Evolutionary conservation across 306 rosid genomes (phyloP).

Genomic region (Cucurbita moschata): DNA sequence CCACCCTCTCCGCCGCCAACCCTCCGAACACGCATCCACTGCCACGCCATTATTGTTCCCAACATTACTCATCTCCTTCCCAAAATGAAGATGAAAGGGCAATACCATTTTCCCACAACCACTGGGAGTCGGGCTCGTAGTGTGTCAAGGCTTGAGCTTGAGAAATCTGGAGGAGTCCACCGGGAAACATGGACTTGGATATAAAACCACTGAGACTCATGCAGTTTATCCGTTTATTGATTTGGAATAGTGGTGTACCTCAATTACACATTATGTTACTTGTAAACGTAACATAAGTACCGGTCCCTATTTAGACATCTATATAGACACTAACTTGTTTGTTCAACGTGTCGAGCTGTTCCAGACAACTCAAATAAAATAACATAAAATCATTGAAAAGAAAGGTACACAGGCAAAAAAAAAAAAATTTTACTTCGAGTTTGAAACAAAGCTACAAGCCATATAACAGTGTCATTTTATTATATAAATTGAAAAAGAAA

Average conservation of each 20-base stretch:
- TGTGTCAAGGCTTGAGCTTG: constrained; percentile 32
- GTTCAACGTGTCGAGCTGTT: neutral
- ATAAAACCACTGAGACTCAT: constrained; percentile 26
- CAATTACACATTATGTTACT: neutral
- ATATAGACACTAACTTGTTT: neutral
- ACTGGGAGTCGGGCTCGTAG: constrained; percentile 27
- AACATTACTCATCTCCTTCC: constrained; percentile 27
- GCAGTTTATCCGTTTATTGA: neutral
- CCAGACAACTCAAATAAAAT: neutral
- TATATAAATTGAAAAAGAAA: too few species aligned
- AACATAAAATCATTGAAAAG: neutral
- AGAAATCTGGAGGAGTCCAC: constrained; percentile 37
- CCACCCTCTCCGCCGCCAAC: constrained; percentile 13
- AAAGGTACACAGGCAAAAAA: neutral
- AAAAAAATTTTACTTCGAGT: too few species aligned
- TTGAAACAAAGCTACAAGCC: neutral
- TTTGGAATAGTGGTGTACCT: constrained; percentile 18
- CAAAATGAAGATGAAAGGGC: constrained; percentile 53
- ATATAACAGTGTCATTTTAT: neutral
- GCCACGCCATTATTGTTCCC: constrained; percentile 1
- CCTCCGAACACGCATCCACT: constrained; percentile 38
- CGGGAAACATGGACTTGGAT: constrained; percentile 28
- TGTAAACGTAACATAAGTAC: neutral
- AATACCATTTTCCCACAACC: constrained; percentile 61
- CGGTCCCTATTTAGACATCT: neutral